Conservation (phyloP, 2,329 filamentous ascomycete genomes). For the Stenocarpella maydis region DNA sequence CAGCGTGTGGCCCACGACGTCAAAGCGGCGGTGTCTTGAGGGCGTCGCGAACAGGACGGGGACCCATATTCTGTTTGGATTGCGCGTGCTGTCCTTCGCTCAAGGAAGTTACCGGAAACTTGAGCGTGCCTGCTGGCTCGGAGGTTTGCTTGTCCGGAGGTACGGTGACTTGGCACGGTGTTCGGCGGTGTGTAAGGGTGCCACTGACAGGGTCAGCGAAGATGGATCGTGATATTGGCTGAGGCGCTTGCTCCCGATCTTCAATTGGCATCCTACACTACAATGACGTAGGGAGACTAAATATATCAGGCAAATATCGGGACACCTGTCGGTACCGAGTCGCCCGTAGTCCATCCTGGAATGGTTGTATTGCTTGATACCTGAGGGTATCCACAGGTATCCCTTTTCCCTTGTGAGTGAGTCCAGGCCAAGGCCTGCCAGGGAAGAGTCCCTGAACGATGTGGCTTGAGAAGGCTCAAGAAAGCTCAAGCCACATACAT, state of each 20-base stretch:
- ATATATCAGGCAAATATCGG: conserved; percentile 7
- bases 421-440: conserved; percentile 5
- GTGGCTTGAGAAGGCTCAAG: conserved; percentile 2
- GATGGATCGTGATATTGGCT: not conserved
- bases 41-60: not conserved
- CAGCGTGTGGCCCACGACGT: conserved; percentile 13
- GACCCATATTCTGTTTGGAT: not conserved
- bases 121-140: not conserved
- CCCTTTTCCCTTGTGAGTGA: not conserved
- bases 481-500: not conserved
- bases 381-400: conserved; percentile 3
- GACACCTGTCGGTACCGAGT: not conserved
- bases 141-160: conserved; percentile 1
- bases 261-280: conserved; percentile 10
- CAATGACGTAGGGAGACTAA: conserved; percentile 17
- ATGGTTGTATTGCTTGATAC: conserved; percentile 18
- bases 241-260: conserved; percentile 5
- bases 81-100: not conserved
- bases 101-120: conserved; percentile 1
- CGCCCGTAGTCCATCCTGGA: not conserved
- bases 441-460: not conserved
- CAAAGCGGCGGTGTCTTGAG: conserved; percentile 24
- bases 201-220: not conserved
- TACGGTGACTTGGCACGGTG: conserved; percentile 19
- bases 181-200: conserved; percentile 20